Conservation (phyloP, 805 yeast genomes). For the Hanseniaspora guilliermondii region DNA sequence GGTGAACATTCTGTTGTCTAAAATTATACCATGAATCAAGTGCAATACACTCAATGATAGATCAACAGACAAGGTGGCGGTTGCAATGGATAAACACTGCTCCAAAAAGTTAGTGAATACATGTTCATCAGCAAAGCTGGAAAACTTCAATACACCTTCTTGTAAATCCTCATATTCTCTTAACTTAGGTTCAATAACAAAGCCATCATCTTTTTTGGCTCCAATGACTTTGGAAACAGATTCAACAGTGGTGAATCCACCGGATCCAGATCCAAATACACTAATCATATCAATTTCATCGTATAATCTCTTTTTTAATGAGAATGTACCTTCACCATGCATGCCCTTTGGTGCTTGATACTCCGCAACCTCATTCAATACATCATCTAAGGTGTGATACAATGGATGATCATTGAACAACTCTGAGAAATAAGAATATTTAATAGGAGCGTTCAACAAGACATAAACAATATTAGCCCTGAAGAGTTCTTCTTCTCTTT, state of each 20-base stretch:
- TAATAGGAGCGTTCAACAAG: slow-evolving; percentile 39
- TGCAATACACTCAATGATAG: slow-evolving; percentile 53
- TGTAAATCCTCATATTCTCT: slow-evolving; percentile 22
- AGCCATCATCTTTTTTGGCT: slow-evolving; percentile 26
- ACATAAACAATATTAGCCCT: slow-evolving; percentile 37
- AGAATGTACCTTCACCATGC: slow-evolving; percentile 54
- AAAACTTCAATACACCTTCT: slow-evolving; percentile 32
- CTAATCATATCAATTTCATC: slow-evolving; percentile 47
- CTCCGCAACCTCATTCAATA: slow-evolving; percentile 45
- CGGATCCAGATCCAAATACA: slow-evolving; percentile 33
- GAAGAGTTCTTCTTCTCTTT: slow-evolving; percentile 26
- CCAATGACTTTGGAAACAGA: neutral
- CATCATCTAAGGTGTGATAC: slow-evolving; percentile 34
- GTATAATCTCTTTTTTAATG: slow-evolving; percentile 38
- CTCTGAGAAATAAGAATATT: slow-evolving; percentile 40
- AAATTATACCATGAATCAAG: slow-evolving; percentile 50
- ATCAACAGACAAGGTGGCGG: slow-evolving; percentile 40
- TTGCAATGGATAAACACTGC: slow-evolving; percentile 43
- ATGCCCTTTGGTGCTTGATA: slow-evolving; percentile 56
- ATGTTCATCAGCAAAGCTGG: slow-evolving; percentile 38
- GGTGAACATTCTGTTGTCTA: slow-evolving; percentile 34
- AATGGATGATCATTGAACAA: slow-evolving; percentile 28
- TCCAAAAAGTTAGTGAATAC: slow-evolving; percentile 46
- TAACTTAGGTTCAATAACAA: slow-evolving; percentile 40
- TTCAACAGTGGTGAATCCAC: slow-evolving; percentile 14